Conservation (phyloP, 768 basidiomycete genomes). For the Mycena crocata region DNA sequence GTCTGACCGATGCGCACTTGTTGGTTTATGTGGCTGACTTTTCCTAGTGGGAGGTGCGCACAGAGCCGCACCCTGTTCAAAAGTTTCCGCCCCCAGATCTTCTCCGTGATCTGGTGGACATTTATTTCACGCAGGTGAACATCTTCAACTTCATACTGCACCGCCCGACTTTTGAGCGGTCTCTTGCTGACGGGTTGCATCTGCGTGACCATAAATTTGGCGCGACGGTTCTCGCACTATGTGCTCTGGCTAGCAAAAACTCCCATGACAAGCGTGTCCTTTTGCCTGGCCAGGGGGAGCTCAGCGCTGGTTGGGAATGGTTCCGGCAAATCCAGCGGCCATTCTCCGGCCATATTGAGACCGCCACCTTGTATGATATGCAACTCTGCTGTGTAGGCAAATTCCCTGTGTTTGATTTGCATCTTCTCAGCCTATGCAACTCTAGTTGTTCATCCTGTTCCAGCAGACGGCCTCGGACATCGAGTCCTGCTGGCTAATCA, state of each 20-base stretch:
- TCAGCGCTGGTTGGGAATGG: conserved; percentile 57
- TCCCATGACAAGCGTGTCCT: conserved; percentile 57
- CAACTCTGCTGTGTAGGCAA: conserved; percentile 60
- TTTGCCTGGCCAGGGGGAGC: conserved; percentile 31
- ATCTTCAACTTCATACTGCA: conserved; percentile 60
- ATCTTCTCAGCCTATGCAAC: conserved; percentile 4
- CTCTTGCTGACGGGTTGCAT: conserved; percentile 51
- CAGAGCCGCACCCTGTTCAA: conserved; percentile 4
- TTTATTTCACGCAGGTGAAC: conserved; percentile 61
- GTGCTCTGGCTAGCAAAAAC: conserved; percentile 59
- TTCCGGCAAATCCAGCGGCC: conserved; percentile 62
- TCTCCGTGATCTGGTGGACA: conserved; percentile 54
- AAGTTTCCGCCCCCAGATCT: conserved; percentile 42
- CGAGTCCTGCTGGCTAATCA: conserved; percentile 57
- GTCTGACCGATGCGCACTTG: neutral
- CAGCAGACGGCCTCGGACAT: conserved; percentile 53
- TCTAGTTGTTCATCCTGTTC: conserved; percentile 50
- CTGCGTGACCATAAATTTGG: conserved; percentile 53
- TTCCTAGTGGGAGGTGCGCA: conserved; percentile 17
- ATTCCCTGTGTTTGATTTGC: conserved; percentile 34
- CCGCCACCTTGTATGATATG: conserved; percentile 67
- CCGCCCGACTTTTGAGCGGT: conserved; percentile 58
- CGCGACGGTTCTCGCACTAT: conserved; percentile 59
- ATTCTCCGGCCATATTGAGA: conserved; percentile 55
- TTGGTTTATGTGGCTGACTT: neutral